These are phyloP conservation scores for Ceratobasidium sp. DNA, from an alignment of 1,284 basidiomycete species.

Conservation along the genomic window DNA sequence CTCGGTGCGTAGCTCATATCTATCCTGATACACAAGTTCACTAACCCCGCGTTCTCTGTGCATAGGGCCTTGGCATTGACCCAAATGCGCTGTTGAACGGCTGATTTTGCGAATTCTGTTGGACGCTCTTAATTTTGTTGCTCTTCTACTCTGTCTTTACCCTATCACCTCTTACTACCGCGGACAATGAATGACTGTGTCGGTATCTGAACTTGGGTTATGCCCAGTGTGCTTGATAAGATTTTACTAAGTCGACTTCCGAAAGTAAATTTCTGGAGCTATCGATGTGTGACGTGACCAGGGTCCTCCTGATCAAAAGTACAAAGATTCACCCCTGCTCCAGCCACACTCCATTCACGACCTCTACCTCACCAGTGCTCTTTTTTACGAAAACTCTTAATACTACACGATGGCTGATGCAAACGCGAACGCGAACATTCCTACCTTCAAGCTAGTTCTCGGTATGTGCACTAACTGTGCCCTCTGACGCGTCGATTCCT, in stretches of 20 bases:
- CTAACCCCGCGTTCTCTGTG: not conserved
- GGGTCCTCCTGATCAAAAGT: slow-evolving; percentile 20
- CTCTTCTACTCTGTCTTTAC: slow-evolving; percentile 7
- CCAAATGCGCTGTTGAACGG: slow-evolving; percentile 12
- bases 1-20: not conserved
- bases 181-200: slow-evolving; percentile 34
- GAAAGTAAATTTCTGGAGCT: slow-evolving; percentile 18
- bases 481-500: slow-evolving; percentile 18
- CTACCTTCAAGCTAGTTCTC: slow-evolving; percentile 99
- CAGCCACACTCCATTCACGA: slow-evolving; percentile 45
- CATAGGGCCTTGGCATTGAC: slow-evolving; percentile 36
- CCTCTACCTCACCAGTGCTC: not conserved
- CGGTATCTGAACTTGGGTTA: not conserved
- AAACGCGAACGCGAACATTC: slow-evolving; percentile 58
- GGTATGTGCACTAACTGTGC: slow-evolving; percentile 65
- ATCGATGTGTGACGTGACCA: slow-evolving; percentile 29
- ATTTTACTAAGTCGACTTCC: not conserved
- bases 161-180: slow-evolving; percentile 19
- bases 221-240: not conserved
- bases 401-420: slow-evolving; percentile 41
- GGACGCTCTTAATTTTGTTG: not conserved
- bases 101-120: not conserved
- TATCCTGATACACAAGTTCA: not conserved
- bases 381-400: slow-evolving; percentile 39
- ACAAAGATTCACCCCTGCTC: slow-evolving; percentile 28